Base-by-base conservation (phyloP, 768 basidiomycete genomes). In the Rhodosporidiobolus sp. region DNA sequence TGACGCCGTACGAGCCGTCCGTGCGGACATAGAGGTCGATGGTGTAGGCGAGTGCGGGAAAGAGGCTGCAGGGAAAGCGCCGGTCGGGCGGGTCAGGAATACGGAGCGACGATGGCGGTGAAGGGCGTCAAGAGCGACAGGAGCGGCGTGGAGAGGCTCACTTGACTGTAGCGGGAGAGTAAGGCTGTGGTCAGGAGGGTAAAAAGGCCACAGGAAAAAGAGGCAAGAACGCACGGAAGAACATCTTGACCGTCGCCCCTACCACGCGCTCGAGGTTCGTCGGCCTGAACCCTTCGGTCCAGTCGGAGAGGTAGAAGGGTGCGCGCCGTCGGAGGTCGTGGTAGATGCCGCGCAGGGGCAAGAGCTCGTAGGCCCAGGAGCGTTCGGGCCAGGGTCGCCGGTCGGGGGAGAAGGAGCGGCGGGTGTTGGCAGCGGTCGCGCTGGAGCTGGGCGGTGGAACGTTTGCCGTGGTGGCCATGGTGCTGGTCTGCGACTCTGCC, bases 1-100 rank as follows among this genome's bases (percentile, higher is more conserved):
- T 84, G 22, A 96, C 91, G 4, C 93, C 93, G 81, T 96, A 95
- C 77, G 92, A 86, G 32, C 87, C 85, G 2, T 92, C 93, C 0
- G 92, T 93, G 80, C 77, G 70, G 38, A 94, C 91, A 80, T 94
- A 95, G 22, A 96, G 83, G 79, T 94, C 92, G 63, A 96, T 80
- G 30, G 92, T 92, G 80, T 96, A 96, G 3, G 94, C 54, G 30
- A 69, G 66, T 30, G 56, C 34, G 20, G 93, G 92, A 26, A 94
- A 84, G n/a, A 93, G 87, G 74, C 90, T 90, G 76, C 9, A n/a
- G 43, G 10, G 53, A 28, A 56, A 65, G 59, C 57, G n/a, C n/a
- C n/a, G n/a, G n/a, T n/a, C n/a, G n/a, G n/a, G n/a, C n/a, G n/a
- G n/a, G n/a, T n/a, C n/a, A n/a, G n/a, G n/a, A n/a, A n/a, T n/a